Evolutionary conservation across 1,284 basidiomycete genomes (phyloP), one percentile per base, ranked within the genome.

Genomic region (Sphagnurus paluster): DNA sequence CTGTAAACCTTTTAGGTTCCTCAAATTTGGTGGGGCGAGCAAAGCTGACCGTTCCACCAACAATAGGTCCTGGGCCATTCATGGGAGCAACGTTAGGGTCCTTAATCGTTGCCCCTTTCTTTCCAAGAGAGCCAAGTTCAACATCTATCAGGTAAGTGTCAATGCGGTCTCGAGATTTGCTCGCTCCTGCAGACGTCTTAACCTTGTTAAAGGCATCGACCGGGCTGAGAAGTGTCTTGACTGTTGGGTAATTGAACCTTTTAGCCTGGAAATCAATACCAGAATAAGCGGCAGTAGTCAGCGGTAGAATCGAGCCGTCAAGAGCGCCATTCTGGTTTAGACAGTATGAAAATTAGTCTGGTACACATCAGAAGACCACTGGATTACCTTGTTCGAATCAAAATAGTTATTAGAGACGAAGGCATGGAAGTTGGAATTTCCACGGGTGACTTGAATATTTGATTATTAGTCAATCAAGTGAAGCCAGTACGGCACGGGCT

Each of bases 341-440:
- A 26, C 38, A 5, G 17, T n/a, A 36, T 20, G 9, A 21, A 14
- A 23, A 13, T 7, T 19, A 5, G 10, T 13, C 5, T 5, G 8
- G 13, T 17, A 11, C 6, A 26, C 1, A 2, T 9, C 10, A 21
- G 23, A n/a, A 24, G 20, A 5, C 14, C 13, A 32, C 11, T n/a
- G 11, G 6, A 24, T 21, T 9, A 61, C 60, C 53, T 61, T 53
- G 48, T 67, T 61, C 8, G 67, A 57, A 44, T 68, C 66, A 43
- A 67, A 67, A 46, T 67, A 67, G 40, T 66, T 68, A 44, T 62
- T 57, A 20, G 61, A 60, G 13, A 65, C 65, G 39, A 54, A 67
- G 2, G 67, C 59, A 40, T 67, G 64, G 58, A 69, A 69, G 50
- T 69, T 68, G 3, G 61, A 57, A 56, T 69, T 69, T 55, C 67